A percentile compares a stretch with the other conserved stretches of the same genome.
These are phyloP conservation scores for Jamesozyma jinghongensis DNA, from an alignment of 805 yeast species.

Conservation along the genomic window DNA sequence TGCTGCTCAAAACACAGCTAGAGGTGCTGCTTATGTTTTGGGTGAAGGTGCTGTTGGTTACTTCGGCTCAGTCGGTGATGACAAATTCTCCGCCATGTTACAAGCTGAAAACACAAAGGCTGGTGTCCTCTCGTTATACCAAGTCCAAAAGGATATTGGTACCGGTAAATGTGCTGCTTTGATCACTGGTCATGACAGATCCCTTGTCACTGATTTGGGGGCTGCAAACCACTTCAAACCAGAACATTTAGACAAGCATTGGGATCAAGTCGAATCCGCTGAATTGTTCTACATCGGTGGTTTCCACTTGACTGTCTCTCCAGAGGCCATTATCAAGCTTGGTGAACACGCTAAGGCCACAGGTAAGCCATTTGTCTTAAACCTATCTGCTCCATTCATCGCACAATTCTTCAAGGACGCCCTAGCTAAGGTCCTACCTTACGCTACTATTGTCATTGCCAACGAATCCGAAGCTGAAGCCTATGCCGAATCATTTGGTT, in stretches of 20 bases:
- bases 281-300: slow-evolving; percentile 90
- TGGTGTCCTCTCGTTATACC: slow-evolving; percentile 82
- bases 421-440: slow-evolving; percentile 68
- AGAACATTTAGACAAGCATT: slow-evolving; percentile 77
- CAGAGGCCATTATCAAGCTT: slow-evolving; percentile 80
- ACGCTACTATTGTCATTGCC: slow-evolving; percentile 85
- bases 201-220: slow-evolving; percentile 89
- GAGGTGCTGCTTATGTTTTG: slow-evolving; percentile 92
- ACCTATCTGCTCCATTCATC: slow-evolving; percentile 94
- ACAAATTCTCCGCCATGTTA: slow-evolving; percentile 73
- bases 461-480: slow-evolving; percentile 97
- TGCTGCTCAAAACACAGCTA: slow-evolving; percentile 98
- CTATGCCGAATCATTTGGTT: slow-evolving; percentile 77
- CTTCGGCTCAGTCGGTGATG: slow-evolving; percentile 95
- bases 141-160: slow-evolving; percentile 62
- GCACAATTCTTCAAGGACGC: slow-evolving; percentile 93
- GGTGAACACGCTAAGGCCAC: slow-evolving; percentile 87
- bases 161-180: slow-evolving; percentile 99
- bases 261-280: slow-evolving; percentile 77
- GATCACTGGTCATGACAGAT: slow-evolving; percentile 79
- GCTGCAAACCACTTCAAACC: slow-evolving; percentile 97
- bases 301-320: slow-evolving; percentile 97
- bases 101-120: slow-evolving; percentile 75
- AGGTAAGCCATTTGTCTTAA: slow-evolving; percentile 70
- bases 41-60: slow-evolving; percentile 78